phyloP scores from a whole-genome alignment of 192 early-diverging fungal species.

The Coemansia sp. region DNA sequence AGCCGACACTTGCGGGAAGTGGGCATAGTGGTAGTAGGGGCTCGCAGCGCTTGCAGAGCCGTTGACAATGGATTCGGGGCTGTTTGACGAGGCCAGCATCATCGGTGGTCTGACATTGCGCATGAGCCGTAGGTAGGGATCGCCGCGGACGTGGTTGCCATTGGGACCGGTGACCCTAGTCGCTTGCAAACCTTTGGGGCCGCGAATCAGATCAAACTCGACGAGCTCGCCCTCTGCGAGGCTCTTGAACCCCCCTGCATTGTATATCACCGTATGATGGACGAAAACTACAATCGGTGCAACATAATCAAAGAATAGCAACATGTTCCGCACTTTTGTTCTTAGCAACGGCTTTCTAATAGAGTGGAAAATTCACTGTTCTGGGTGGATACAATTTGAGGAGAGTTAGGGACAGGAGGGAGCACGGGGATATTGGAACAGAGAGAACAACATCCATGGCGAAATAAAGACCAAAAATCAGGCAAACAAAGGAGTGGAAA shows the following conservation, averaged over 20 bases:
- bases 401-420: constrained; percentile 6
- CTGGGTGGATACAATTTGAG: background rate
- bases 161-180: constrained; percentile 76
- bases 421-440: constrained; percentile 2
- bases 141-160: constrained; percentile 72
- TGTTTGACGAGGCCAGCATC: constrained; percentile 4
- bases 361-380: background rate
- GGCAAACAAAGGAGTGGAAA: background rate
- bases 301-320: background rate
- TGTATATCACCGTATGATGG: constrained; percentile 75
- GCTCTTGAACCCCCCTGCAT: constrained; percentile 74
- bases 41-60: constrained; percentile 2
- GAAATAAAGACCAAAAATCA: background rate
- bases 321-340: background rate
- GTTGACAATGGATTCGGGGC: constrained; percentile 8
- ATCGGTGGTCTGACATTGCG: constrained; percentile 8
- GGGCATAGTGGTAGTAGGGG: constrained; percentile 18
- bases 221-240: constrained; percentile 68
- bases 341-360: background rate
- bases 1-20: constrained; percentile 17
- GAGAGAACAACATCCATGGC: background rate
- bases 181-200: constrained; percentile 82
- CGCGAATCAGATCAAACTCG: constrained; percentile 67
- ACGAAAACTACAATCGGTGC: constrained; percentile 63
- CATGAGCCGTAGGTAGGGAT: constrained; percentile 57